Evolutionary conservation across 495 filamentous ascomycete genomes (phyloP).

Genomic region (Podospora australis): DNA sequence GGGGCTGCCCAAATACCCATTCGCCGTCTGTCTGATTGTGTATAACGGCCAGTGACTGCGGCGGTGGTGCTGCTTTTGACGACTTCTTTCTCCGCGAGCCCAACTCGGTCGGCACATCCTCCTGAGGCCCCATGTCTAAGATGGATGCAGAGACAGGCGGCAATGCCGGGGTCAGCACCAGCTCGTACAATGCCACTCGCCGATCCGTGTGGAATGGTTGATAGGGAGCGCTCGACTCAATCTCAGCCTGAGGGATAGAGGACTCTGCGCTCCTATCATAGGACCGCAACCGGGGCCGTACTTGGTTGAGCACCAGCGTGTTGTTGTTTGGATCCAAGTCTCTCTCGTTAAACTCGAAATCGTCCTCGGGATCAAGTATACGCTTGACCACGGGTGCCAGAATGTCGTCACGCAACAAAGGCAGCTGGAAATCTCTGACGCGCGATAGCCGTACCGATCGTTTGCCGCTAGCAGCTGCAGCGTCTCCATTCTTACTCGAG

Average conservation of each 20-base stretch:
- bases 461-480: constrained; percentile 31
- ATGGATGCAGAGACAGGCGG: constrained; percentile 26
- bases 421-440: constrained; percentile 60
- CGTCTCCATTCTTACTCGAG: constrained; percentile 47
- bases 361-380: constrained; percentile 42
- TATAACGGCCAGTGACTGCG: neutral
- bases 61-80: constrained; percentile 3
- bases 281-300: constrained; percentile 19
- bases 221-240: constrained; percentile 85
- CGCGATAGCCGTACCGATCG: constrained; percentile 41
- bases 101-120: constrained; percentile 17
- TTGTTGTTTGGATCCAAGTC: constrained; percentile 38
- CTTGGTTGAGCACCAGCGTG: constrained; percentile 35
- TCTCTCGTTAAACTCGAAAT: constrained; percentile 40
- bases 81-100: constrained; percentile 15
- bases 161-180: constrained; percentile 11
- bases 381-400: constrained; percentile 37
- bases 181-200: constrained; percentile 61
- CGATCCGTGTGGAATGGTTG: constrained; percentile 87
- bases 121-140: constrained; percentile 22
- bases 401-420: constrained; percentile 46
- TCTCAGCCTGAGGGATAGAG: constrained; percentile 79
- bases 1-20: constrained; percentile 68
- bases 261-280: constrained; percentile 36
- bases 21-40: constrained; percentile 13